Base-by-base conservation (phyloP, 169 alveolate species). In the Babesia ovata region DNA sequence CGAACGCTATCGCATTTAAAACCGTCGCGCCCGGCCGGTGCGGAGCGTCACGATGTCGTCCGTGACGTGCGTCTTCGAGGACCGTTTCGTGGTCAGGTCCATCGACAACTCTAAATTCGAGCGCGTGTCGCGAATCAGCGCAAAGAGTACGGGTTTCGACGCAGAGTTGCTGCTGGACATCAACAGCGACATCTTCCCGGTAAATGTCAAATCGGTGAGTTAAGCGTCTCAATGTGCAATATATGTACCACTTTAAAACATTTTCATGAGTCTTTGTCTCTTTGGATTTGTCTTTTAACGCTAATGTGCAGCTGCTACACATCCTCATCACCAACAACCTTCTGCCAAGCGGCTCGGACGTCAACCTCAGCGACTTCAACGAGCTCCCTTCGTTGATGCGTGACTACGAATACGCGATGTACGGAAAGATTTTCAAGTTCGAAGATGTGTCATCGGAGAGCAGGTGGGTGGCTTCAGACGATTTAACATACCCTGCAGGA, bases 381-480 rank as follows among this genome's bases (percentile, higher is more conserved):
- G 90, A 78, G 73, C 49, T 86, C 46, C 90, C 93, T 50, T 26
- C 91, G 14, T 79, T 86, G 22, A 50, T 94, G 84, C 91, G 92
- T 44, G 95, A 90, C 75, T 92, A 92, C 59, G 97, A 94, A 79
- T 94, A 94, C 71, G 94, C 92, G 45, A 94, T 93, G 97, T 92
- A 92, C 84, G 97, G 97, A 24, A 92, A 93, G 56, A 91, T 94
- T 36, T 94, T 93, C 86, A 92, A 93, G 65, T 82, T 87, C n/a
- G 97, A 94, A 50, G 97, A 94, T 50, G 83, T 87, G 44, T 92
- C 95, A n/a, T 93, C 97, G 19, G 97, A 94, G 81, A 91, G 94
- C 53, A 76, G 96, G 96, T 92, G 57, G 24, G 63, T 49, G 22
- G 7, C 12, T 16, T 19, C 14, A 22, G 14, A 16, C 42, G 13